A percentile compares a stretch with the other conserved stretches of the same genome.
phyloP scores from a whole-genome alignment of 2,329 filamentous ascomycete species.

The Fonsecaea nubica region DNA sequence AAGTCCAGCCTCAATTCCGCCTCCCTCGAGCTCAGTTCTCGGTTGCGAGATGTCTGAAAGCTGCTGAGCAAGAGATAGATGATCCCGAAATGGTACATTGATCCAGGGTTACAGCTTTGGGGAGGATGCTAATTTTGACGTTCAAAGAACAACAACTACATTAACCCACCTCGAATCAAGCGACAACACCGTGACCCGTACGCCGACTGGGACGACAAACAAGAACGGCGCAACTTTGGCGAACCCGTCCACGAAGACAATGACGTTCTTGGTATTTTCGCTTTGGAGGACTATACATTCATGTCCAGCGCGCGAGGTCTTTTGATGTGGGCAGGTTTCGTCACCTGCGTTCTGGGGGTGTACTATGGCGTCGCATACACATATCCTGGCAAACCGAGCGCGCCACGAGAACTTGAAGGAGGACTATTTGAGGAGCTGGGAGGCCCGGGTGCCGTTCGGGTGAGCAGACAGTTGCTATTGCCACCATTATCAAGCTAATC shows the following conservation, averaged over 20 bases:
- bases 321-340: slow-evolving; percentile 71
- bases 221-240: slow-evolving; percentile 95
- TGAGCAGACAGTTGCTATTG: slow-evolving; percentile 54
- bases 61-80: slow-evolving; percentile 47
- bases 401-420: slow-evolving; percentile 70
- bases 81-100: slow-evolving; percentile 53
- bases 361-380: slow-evolving; percentile 70
- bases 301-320: slow-evolving; percentile 73
- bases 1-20: slow-evolving; percentile 25
- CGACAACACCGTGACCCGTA: slow-evolving; percentile 92
- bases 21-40: slow-evolving; percentile 51
- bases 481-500: slow-evolving; percentile 18
- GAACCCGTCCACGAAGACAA: slow-evolving; percentile 97
- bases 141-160: slow-evolving; percentile 55
- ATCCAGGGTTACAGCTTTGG: neutral
- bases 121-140: slow-evolving; percentile 29
- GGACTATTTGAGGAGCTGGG: slow-evolving; percentile 78
- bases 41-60: slow-evolving; percentile 47
- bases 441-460: slow-evolving; percentile 69
- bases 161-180: slow-evolving; percentile 69
- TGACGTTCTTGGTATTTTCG: slow-evolving; percentile 88
- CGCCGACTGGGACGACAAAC: slow-evolving; percentile 94
- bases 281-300: slow-evolving; percentile 88
- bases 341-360: slow-evolving; percentile 67
- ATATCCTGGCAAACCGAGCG: slow-evolving; percentile 75